A percentile compares a stretch with the other conserved stretches of the same genome.
phyloP scores from a whole-genome alignment of 345 rosid species.

The Linum usitatissimum region DNA sequence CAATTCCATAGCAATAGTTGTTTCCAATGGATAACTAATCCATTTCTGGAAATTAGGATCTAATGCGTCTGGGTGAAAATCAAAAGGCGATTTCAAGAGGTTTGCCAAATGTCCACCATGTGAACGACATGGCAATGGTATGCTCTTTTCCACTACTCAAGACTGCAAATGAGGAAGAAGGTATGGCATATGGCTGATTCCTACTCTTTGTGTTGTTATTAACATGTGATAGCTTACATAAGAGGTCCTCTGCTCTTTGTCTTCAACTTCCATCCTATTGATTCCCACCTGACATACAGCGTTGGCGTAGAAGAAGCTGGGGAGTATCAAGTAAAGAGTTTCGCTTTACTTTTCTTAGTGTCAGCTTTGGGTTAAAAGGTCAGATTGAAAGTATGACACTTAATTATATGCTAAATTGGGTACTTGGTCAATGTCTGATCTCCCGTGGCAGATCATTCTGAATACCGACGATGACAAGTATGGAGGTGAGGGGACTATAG shows the following conservation, averaged over 20 bases:
- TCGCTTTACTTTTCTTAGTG: no score
- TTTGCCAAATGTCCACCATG: conserved; percentile 63
- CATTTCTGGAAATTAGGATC: conserved; percentile 38
- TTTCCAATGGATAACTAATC: neutral
- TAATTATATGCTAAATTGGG: neutral
- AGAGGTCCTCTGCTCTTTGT: conserved; percentile 85
- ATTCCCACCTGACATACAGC: conserved; percentile 41
- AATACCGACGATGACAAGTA: conserved; percentile 71
- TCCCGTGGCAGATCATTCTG: conserved; percentile 42
- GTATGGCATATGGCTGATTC: neutral
- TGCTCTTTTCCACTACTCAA: neutral
- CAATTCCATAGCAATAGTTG: neutral
- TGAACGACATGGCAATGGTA: conserved; percentile 74
- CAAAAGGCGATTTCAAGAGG: conserved; percentile 66
- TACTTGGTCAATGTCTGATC: neutral
- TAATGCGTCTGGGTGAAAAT: conserved; percentile 71
- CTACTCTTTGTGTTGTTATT: conserved; percentile 6
- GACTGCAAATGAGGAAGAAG: neutral
- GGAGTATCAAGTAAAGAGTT: conserved; percentile 64
- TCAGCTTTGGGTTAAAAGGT: no score
- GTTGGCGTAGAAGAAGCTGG: conserved; percentile 95
- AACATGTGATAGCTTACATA: conserved; percentile 67
- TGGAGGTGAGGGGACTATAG: conserved; percentile 63
- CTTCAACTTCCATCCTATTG: conserved; percentile 84
- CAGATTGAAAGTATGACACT: no score